These are phyloP conservation scores for Rauvolfia tetraphylla DNA, from an alignment of 257 asterid genomes.

Conservation along the genomic window DNA sequence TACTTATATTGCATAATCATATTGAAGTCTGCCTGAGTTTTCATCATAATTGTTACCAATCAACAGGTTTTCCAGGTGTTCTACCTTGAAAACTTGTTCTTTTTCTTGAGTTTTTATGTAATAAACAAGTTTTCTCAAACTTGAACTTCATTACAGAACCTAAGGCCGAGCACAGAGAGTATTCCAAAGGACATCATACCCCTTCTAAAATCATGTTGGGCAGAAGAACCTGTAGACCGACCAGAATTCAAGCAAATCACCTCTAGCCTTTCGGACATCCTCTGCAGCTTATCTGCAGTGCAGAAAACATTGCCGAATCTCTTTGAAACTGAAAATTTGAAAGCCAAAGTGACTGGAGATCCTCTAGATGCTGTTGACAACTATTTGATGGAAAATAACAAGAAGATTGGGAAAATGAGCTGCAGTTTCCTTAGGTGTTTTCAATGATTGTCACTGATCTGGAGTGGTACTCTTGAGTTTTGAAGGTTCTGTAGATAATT, in stretches of 20 bases:
- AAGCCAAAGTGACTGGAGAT: slow-evolving; percentile 19
- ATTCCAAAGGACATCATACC: slow-evolving; percentile 47
- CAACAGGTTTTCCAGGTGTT: not conserved
- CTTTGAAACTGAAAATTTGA: slow-evolving; percentile 21
- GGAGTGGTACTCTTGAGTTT: not conserved
- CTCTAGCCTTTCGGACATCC: slow-evolving; percentile 27
- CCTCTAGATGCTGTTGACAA: slow-evolving; percentile 25
- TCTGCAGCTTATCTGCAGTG: slow-evolving; percentile 22
- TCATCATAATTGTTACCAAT: not conserved
- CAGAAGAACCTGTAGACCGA: slow-evolving; percentile 47
- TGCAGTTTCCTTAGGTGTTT: slow-evolving; percentile 27
- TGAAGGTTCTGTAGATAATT: slow-evolving; percentile 5
- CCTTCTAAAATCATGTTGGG: slow-evolving; percentile 57
- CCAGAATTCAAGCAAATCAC: slow-evolving; percentile 61
- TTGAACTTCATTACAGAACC: slow-evolving; percentile 36
- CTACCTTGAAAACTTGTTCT: not conserved
- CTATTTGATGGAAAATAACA: slow-evolving; percentile 29
- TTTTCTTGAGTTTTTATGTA: not conserved
- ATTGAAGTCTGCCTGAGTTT: not conserved
- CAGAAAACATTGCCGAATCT: slow-evolving; percentile 9
- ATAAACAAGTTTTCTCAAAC: not conserved
- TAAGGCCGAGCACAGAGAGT: slow-evolving; percentile 50
- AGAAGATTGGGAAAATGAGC: slow-evolving; percentile 18
- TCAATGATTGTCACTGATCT: slow-evolving; percentile 15
- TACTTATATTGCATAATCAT: not conserved